These are phyloP conservation scores for Fusarium armeniacum DNA, from an alignment of 2,329 filamentous ascomycete species.

Conservation along the genomic window DNA sequence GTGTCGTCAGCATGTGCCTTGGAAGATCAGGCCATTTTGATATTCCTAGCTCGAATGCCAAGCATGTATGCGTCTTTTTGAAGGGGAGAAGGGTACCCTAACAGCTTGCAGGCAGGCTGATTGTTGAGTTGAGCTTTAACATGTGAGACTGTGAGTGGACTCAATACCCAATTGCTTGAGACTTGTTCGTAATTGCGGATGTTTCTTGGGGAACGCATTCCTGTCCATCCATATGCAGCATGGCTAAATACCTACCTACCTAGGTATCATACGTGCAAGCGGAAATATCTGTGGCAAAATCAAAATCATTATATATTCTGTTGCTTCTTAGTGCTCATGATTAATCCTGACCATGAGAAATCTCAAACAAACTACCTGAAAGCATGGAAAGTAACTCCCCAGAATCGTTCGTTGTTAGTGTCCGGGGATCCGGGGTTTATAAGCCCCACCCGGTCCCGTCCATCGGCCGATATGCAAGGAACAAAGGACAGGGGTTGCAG, in stretches of 20 bases:
- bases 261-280: background rate
- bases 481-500: constrained; percentile 11
- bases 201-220: constrained; percentile 15
- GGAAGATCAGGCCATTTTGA: constrained; percentile 47
- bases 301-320: constrained; percentile 3
- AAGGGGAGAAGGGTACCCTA: constrained; percentile 1
- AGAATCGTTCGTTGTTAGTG: constrained; percentile 17
- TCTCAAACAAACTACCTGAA: background rate
- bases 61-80: constrained; percentile 39
- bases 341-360: background rate
- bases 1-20: constrained; percentile 43
- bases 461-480: constrained; percentile 40
- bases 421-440: constrained; percentile 17
- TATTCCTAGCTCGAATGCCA: constrained; percentile 45
- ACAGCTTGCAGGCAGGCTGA: constrained; percentile 30
- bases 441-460: constrained; percentile 30
- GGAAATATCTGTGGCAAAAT: background rate
- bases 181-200: background rate
- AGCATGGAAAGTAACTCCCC: background rate
- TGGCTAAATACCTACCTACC: background rate
- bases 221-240: background rate
- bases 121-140: constrained; percentile 25
- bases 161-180: background rate
- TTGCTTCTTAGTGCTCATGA: constrained; percentile 5
- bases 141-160: constrained; percentile 5